Evolutionary conservation across 176 grass and related monocot genomes (phyloP).

Genomic region (Lolium rigidum): DNA sequence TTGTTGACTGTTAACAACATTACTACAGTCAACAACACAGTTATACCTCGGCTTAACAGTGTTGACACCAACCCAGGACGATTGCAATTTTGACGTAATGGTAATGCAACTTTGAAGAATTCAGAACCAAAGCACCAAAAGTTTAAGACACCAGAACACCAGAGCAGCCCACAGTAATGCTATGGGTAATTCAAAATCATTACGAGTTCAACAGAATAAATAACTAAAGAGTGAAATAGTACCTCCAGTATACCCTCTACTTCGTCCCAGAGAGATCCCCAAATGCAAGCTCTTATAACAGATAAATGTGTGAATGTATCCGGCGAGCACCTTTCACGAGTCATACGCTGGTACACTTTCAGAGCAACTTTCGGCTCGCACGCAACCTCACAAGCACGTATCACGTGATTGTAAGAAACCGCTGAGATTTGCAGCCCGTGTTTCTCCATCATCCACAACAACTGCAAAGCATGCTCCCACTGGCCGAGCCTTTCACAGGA

Average conservation of each 20-base stretch:
- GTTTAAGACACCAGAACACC: background rate
- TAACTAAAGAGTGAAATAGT: slow-evolving; percentile 33
- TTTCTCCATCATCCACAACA: slow-evolving; percentile 92
- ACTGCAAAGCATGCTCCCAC: slow-evolving; percentile 80
- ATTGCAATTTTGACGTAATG: background rate
- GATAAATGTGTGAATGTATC: slow-evolving; percentile 91
- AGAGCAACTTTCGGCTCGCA: slow-evolving; percentile 76
- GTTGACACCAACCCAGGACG: background rate
- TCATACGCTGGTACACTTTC: slow-evolving; percentile 76
- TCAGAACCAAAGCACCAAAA: slow-evolving; percentile 3
- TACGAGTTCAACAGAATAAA: background rate
- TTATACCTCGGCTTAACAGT: background rate
- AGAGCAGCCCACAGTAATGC: background rate
- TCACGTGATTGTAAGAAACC: slow-evolving; percentile 89
- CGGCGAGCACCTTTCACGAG: slow-evolving; percentile 49
- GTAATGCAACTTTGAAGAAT: background rate
- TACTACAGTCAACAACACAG: background rate
- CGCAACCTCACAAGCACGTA: slow-evolving; percentile 80
- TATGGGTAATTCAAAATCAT: background rate
- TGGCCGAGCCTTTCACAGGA: slow-evolving; percentile 85
- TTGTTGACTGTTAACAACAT: background rate
- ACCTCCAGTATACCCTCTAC: slow-evolving; percentile 83
- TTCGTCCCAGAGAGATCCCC: slow-evolving; percentile 89
- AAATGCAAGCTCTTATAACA: slow-evolving; percentile 83
- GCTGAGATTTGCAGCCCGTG: slow-evolving; percentile 59